phyloP scores from a whole-genome alignment of 2,329 filamentous ascomycete genomes.

The Rutstroemia sydowiana region DNA sequence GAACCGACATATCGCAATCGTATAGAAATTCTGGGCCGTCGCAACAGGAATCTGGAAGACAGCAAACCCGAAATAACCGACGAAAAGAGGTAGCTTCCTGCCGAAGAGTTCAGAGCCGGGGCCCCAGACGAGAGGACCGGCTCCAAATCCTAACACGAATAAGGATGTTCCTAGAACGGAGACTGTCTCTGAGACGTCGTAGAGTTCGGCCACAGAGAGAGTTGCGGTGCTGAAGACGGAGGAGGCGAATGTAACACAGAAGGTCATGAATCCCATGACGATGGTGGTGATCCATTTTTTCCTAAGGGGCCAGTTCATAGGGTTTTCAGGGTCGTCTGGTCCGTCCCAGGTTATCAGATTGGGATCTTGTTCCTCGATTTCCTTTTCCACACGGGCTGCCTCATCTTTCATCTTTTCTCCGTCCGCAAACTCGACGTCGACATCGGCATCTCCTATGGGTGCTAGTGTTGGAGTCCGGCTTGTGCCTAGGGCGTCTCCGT shows the following conservation, averaged over 20 bases:
- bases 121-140: constrained; percentile 53
- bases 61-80: constrained; percentile 40
- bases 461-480: constrained; percentile 1
- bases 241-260: constrained; percentile 32
- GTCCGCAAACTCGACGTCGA: background rate
- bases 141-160: constrained; percentile 63
- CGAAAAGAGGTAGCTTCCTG: constrained; percentile 40
- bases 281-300: constrained; percentile 24
- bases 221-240: constrained; percentile 25
- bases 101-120: constrained; percentile 43
- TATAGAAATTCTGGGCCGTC: constrained; percentile 44
- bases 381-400: background rate
- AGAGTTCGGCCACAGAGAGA: constrained; percentile 15
- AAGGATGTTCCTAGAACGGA: constrained; percentile 57
- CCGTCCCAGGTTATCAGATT: constrained; percentile 14
- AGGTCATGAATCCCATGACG: constrained; percentile 25
- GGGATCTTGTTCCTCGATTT: constrained; percentile 1
- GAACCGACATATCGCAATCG: constrained; percentile 47
- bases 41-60: constrained; percentile 50
- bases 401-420: background rate
- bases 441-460: too few species aligned
- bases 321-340: constrained; percentile 11
- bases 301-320: constrained; percentile 16
- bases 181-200: constrained; percentile 32
- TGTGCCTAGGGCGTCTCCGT: background rate